A percentile compares a stretch with the other conserved stretches of the same genome.
Conservation (phyloP, 2,329 filamentous ascomycete species). For the Samsoniella hepiali region DNA sequence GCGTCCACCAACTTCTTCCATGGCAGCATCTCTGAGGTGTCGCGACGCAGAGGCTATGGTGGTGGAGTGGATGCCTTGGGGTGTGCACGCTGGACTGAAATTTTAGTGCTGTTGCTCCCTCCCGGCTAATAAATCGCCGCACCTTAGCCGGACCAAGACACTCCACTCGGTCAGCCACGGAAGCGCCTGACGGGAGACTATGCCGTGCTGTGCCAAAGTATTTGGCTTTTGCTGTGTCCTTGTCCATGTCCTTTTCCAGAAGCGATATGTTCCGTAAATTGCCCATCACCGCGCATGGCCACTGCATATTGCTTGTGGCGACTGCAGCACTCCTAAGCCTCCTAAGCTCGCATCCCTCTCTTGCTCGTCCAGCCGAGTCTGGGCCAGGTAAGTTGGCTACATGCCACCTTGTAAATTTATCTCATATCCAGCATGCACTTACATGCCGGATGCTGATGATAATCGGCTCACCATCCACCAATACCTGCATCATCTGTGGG, state of each 20-base stretch:
- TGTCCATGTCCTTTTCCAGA: neutral
- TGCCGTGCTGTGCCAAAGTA: neutral
- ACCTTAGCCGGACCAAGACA: constrained; percentile 34
- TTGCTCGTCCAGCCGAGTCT: neutral
- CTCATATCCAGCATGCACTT: constrained; percentile 3
- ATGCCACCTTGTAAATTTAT: neutral
- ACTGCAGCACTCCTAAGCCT: neutral
- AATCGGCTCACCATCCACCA: neutral
- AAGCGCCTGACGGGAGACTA: neutral
- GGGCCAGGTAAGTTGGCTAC: neutral
- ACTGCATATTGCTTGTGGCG: neutral
- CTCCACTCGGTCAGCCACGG: constrained; percentile 11
- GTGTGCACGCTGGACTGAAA: constrained; percentile 30
- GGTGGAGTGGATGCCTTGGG: constrained; percentile 25
- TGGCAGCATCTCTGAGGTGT: constrained; percentile 40
- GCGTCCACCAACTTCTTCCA: constrained; percentile 38
- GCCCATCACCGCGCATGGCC: neutral
- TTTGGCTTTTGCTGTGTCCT: neutral
- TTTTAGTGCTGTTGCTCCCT: constrained; percentile 34
- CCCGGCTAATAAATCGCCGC: constrained; percentile 35
- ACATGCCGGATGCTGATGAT: neutral
- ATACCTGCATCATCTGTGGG: neutral
- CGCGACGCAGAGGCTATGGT: constrained; percentile 30
- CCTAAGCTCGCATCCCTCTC: neutral
- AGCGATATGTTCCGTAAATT: neutral